phyloP scores from a whole-genome alignment of 2,329 filamentous ascomycete genomes.

The Pseudogymnoascus sp. region DNA sequence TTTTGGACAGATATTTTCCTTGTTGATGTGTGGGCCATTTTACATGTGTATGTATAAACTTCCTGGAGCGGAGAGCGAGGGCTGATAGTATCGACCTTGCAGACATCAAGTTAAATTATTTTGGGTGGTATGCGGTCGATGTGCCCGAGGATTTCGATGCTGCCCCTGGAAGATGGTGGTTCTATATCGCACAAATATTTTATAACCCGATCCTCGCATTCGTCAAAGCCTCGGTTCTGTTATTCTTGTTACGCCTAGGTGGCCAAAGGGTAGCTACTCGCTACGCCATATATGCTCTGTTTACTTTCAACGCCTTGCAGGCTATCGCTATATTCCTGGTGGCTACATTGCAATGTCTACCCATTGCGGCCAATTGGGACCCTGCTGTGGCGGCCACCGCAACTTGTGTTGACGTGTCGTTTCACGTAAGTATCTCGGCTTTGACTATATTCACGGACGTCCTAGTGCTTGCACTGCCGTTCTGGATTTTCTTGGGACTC shows the following conservation, averaged over 20 bases:
- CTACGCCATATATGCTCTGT: conserved; percentile 25
- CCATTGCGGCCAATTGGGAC: conserved; percentile 31
- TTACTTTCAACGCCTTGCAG: conserved; percentile 22
- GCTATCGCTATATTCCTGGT: conserved; percentile 32
- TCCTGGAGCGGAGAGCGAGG: background rate
- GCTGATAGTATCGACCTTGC: background rate
- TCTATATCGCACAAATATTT: conserved; percentile 30
- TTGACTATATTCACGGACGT: conserved; percentile 37
- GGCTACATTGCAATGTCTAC: conserved; percentile 34
- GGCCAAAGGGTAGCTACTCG: conserved; percentile 31
- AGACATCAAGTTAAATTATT: conserved; percentile 27
- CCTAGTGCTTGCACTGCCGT: conserved; percentile 33
- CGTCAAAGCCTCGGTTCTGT: conserved; percentile 38
- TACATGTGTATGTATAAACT: background rate
- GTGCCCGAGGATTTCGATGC: background rate
- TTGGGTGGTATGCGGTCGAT: conserved; percentile 22
- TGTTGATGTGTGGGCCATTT: background rate
- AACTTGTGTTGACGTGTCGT: conserved; percentile 29
- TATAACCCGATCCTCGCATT: conserved; percentile 41
- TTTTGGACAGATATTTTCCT: background rate
- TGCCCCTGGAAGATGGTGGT: conserved; percentile 21
- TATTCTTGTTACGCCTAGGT: conserved; percentile 39
- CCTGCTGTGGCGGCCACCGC: conserved; percentile 19
- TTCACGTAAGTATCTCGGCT: conserved; percentile 31
- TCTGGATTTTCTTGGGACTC: conserved; percentile 35